These are phyloP conservation scores for Crithidia bombi DNA, from an alignment of 208 protist species.

Conservation along the genomic window DNA sequence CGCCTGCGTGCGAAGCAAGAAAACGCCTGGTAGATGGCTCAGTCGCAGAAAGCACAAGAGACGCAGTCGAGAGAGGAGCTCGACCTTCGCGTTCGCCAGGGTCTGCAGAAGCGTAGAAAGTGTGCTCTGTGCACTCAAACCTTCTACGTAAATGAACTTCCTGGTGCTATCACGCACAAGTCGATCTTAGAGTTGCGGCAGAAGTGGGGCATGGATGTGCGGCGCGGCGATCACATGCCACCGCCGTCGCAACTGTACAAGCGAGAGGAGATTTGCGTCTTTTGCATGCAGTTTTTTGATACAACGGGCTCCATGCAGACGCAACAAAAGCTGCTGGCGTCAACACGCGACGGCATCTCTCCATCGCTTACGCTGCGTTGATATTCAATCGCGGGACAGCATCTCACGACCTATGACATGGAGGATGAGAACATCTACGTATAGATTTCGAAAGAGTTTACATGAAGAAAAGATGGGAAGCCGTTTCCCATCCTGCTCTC, in stretches of 20 bases:
- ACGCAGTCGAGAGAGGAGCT: conserved; percentile 64
- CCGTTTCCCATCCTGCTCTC: neutral
- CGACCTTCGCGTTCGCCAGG: conserved; percentile 84
- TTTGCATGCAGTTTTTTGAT: conserved; percentile 96
- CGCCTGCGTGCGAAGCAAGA: neutral
- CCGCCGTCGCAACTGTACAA: conserved; percentile 93
- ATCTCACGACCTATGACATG: no score
- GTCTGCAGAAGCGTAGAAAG: conserved; percentile 91
- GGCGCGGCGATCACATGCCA: conserved; percentile 84
- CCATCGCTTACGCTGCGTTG: conserved; percentile 78
- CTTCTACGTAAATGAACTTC: conserved; percentile 92
- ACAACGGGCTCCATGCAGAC: conserved; percentile 83
- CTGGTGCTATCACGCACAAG: conserved; percentile 93
- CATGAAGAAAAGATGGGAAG: no score
- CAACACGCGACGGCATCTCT: conserved; percentile 86
- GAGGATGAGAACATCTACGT: no score
- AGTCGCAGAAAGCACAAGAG: conserved; percentile 45
- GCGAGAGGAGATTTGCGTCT: conserved; percentile 91
- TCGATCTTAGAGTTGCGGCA: conserved; percentile 91
- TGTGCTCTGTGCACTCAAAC: conserved; percentile 90
- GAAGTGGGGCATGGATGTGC: conserved; percentile 89
- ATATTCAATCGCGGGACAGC: neutral
- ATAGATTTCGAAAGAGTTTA: no score
- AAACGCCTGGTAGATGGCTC: conserved; percentile 20
- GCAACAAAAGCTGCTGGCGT: conserved; percentile 87